Evolutionary conservation across 2,329 filamentous ascomycete species (phyloP).

Genomic region (Ophiosphaerella herpotricha): DNA sequence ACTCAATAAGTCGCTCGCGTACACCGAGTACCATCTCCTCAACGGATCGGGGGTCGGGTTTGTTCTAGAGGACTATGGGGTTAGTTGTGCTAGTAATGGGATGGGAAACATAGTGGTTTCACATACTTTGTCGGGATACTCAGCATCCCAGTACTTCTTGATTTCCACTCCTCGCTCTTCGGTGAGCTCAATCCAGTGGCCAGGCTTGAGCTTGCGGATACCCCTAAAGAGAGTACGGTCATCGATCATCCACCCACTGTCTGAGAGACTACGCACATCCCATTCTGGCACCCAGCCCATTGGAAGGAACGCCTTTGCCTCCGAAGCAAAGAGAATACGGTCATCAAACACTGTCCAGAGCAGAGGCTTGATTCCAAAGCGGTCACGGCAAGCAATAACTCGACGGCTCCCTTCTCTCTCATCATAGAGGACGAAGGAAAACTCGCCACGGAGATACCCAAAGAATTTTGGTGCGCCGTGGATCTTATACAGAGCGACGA

Average conservation of each 20-base stretch:
- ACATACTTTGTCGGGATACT: too few species aligned
- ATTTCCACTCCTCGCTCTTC: too few species aligned
- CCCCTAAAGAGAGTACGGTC: conserved; percentile 56
- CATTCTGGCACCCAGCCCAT: conserved; percentile 58
- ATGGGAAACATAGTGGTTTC: too few species aligned
- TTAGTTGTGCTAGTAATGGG: too few species aligned
- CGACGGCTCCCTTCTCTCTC: conserved; percentile 27
- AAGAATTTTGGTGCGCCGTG: conserved; percentile 51
- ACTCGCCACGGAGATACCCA: conserved; percentile 58
- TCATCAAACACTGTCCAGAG: conserved; percentile 53
- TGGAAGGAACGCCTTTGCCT: conserved; percentile 59
- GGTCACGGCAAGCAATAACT: conserved; percentile 58
- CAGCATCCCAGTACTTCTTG: too few species aligned
- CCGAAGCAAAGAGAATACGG: conserved; percentile 54
- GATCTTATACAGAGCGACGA: conserved; percentile 54
- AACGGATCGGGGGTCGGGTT: too few species aligned
- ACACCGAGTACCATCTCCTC: conserved; percentile 47
- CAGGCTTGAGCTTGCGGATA: conserved; percentile 52
- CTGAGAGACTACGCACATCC: conserved; percentile 54
- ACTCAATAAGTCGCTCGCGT: conserved; percentile 56
- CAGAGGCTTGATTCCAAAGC: conserved; percentile 62
- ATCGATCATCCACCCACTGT: conserved; percentile 51
- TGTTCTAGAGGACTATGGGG: too few species aligned
- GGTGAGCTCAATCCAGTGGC: conserved; percentile 18
- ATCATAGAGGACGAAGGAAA: conserved; percentile 59